Conservation (phyloP, 1,139 yeast genomes). For the Yamadazyma diospyri region DNA sequence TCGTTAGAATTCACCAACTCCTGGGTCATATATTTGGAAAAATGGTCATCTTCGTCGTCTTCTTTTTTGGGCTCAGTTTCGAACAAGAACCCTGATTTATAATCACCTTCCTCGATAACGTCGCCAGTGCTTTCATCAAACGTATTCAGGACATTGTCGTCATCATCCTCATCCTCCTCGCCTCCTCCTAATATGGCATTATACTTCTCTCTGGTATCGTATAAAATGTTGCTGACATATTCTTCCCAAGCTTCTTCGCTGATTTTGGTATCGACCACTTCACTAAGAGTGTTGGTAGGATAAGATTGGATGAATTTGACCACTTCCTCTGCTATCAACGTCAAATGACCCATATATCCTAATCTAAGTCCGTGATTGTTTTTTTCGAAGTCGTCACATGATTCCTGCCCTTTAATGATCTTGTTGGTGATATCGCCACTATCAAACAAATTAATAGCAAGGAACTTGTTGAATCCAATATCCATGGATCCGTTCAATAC, state of each 20-base stretch:
- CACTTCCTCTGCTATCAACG: constrained; percentile 93
- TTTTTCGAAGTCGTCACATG: constrained; percentile 66
- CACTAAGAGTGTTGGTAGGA: constrained; percentile 59
- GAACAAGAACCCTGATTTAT: constrained; percentile 32
- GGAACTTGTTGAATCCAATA: constrained; percentile 76
- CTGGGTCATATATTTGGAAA: constrained; percentile 80
- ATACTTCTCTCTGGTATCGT: constrained; percentile 89
- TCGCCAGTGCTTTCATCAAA: constrained; percentile 55
- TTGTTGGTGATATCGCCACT: constrained; percentile 73
- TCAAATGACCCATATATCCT: constrained; percentile 97
- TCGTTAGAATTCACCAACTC: constrained; percentile 63
- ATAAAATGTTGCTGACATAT: constrained; percentile 78
- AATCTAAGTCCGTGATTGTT: constrained; percentile 65
- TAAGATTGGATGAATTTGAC: constrained; percentile 85
- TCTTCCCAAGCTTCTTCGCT: constrained; percentile 71
- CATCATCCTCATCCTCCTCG: constrained; percentile 35
- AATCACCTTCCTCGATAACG: constrained; percentile 35
- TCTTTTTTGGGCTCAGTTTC: constrained; percentile 26
- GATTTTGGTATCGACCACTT: constrained; percentile 56
- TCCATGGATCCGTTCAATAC: constrained; percentile 94
- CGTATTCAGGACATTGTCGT: constrained; percentile 32
- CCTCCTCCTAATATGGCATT: constrained; percentile 91
- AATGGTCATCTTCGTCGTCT: constrained; percentile 34
- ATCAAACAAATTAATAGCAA: constrained; percentile 83
- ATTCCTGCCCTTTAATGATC: constrained; percentile 77